Evolutionary conservation across 2,329 filamentous ascomycete genomes (phyloP), one percentile per base, ranked within the genome.

Genomic region (Cladosporium velox): DNA sequence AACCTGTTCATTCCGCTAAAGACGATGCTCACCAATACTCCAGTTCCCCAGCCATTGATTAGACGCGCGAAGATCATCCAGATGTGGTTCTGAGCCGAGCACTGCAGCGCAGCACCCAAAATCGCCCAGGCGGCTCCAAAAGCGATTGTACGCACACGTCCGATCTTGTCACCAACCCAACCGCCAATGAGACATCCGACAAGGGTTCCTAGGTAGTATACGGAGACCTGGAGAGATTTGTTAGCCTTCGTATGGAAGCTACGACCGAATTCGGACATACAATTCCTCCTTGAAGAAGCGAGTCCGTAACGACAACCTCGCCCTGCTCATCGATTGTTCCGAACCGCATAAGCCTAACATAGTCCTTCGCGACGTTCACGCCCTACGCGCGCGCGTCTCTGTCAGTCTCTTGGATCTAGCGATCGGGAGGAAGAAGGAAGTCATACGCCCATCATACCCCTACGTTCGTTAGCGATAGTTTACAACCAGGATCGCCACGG

Each of bases 331-430:
- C 15, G 6, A 41, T 41, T 4, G 6, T 18, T 41, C 88, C 89
- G 68, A 90, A 87, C 8, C 82, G 83, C 87, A 91, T 90, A 11
- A 86, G 78, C 44, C 86, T 80, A 60, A 88, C 85, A 72, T 91
- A 91, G 74, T 90, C 78, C 59, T 84, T 83, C 47, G 87, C 82
- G 57, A 86, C 88, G 76, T 91, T 90, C 14, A 91, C 88, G 65
- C 88, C 88, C 49, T 52, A 28, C 24, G 24, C 14, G 8, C 11
- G 10, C 32, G 32, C 32, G 32, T 38, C 14, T 38, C 35, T 38
- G 35, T 38, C 35, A 38, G 35, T 15, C 35, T 38, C 35, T 15
- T 1, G 35, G 35, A 38, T 38, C 35, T 38, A 15, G 35, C 35
- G 14, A 38, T 38, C 35, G 35, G 35, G 35, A 15, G 35, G 35